Conservation (phyloP, 192 early-diverging fungal genomes). For the Coemansia sp. region DNA sequence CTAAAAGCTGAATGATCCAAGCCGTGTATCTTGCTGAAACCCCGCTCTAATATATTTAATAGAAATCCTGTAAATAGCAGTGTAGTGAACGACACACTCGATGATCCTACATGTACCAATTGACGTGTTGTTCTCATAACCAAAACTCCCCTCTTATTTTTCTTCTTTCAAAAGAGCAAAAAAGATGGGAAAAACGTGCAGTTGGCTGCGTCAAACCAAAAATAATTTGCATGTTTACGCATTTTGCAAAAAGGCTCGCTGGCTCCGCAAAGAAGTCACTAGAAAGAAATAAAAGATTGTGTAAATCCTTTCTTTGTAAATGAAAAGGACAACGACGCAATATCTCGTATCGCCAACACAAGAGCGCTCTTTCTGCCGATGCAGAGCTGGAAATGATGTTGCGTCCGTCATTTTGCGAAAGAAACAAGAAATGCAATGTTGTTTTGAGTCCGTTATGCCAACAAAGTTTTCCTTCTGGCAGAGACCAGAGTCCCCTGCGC, state of each 20-base stretch:
- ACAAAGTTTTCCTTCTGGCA: not conserved
- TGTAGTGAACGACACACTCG: too few species aligned
- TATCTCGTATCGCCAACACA: not conserved
- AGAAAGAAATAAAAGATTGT: not conserved
- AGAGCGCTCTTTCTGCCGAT: not conserved
- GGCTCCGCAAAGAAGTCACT: not conserved
- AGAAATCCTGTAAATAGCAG: too few species aligned
- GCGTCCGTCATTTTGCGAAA: not conserved
- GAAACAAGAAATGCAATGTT: conserved; percentile 2
- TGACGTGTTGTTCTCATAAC: too few species aligned
- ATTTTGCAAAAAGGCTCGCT: not conserved
- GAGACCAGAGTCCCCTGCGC: not conserved
- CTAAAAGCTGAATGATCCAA: too few species aligned
- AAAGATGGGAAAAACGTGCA: not conserved
- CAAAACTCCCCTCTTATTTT: too few species aligned
- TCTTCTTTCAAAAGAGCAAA: too few species aligned
- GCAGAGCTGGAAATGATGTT: not conserved
- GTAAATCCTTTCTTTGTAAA: conserved; percentile 1
- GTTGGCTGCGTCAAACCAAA: not conserved
- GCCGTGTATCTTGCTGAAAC: too few species aligned
- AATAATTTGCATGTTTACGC: not conserved
- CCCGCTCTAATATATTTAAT: too few species aligned
- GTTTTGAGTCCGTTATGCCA: not conserved
- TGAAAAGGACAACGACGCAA: not conserved
- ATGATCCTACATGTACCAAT: too few species aligned